Percentiles rank a stretch among this genome's conserved stretches.
phyloP scores from a whole-genome alignment of 106 monocot genomes.

The Posidonia australis region DNA sequence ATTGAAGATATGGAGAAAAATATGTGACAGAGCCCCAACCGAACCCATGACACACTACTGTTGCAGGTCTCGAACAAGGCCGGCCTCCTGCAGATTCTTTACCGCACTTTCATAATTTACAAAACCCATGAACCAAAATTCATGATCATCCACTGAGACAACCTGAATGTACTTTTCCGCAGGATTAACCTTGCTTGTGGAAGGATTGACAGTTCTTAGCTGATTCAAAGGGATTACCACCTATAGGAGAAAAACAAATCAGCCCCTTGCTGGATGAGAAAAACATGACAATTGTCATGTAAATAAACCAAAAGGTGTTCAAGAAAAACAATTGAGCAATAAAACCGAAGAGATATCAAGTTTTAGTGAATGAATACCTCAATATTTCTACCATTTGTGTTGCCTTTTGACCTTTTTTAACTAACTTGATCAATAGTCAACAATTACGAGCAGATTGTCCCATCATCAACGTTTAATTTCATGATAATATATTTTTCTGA shows the following conservation, averaged over 20 bases:
- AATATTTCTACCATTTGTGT: too few relatives aligned
- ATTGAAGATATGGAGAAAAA: neutral
- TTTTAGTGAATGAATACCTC: too few relatives aligned
- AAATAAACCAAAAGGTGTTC: too few relatives aligned
- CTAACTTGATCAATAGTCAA: too few relatives aligned
- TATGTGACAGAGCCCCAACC: neutral
- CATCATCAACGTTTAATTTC: too few relatives aligned
- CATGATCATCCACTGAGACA: slow-evolving; percentile 69
- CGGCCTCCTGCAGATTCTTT: slow-evolving; percentile 44
- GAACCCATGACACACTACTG: neutral
- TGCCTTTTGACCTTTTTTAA: too few relatives aligned
- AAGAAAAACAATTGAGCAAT: too few relatives aligned
- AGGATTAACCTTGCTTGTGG: slow-evolving; percentile 41
- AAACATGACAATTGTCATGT: too few relatives aligned
- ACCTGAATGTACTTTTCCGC: slow-evolving; percentile 82
- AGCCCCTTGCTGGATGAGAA: too few relatives aligned
- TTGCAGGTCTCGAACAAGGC: neutral
- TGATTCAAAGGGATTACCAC: slow-evolving; percentile 69
- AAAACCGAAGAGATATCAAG: too few relatives aligned
- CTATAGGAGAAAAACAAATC: slow-evolving; percentile 9
- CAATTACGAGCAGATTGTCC: too few relatives aligned
- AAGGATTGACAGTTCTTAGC: slow-evolving; percentile 58
- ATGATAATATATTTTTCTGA: too few relatives aligned
- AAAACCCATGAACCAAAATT: slow-evolving; percentile 96
- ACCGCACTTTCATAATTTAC: slow-evolving; percentile 65